phyloP scores from a whole-genome alignment of 352 stramenopile genomes.

The Globisporangium solare region DNA sequence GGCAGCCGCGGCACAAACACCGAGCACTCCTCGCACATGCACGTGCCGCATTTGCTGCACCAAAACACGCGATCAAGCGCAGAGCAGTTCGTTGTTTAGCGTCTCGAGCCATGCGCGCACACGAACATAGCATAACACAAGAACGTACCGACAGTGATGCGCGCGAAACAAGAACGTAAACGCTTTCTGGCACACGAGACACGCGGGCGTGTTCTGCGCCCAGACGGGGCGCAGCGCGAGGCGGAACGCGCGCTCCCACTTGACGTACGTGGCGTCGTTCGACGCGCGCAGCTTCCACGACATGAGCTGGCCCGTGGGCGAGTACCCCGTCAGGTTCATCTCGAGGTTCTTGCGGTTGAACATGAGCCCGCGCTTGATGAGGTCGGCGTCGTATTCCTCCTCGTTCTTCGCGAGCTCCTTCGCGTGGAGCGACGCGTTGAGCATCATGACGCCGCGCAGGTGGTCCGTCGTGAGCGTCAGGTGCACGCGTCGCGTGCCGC shows the following conservation, averaged over 20 bases:
- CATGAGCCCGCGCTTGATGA: conserved; percentile 62
- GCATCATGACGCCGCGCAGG: conserved; percentile 80
- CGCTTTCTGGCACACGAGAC: conserved; percentile 68
- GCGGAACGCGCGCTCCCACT: conserved; percentile 79
- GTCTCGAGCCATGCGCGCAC: too few species aligned
- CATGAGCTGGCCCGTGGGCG: conserved; percentile 68
- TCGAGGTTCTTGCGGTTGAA: conserved; percentile 82
- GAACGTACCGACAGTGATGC: conserved; percentile 68
- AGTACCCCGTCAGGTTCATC: conserved; percentile 81
- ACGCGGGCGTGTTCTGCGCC: conserved; percentile 70
- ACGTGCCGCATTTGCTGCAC: conserved; percentile 70
- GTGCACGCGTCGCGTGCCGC: conserved; percentile 40
- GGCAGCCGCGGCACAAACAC: conserved; percentile 68
- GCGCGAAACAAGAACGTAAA: conserved; percentile 73
- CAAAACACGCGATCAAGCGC: not conserved
- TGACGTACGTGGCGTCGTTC: conserved; percentile 66
- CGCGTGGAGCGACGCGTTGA: conserved; percentile 67
- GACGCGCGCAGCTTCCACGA: conserved; percentile 74
- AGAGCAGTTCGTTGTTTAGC: too few species aligned
- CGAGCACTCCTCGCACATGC: conserved; percentile 83
- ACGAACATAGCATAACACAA: not conserved
- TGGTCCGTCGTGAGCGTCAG: conserved; percentile 74
- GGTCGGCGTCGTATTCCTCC: conserved; percentile 64
- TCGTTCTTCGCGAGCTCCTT: conserved; percentile 63
- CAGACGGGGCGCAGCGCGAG: conserved; percentile 73